Base-by-base conservation (phyloP, 108 stramenopile species). In the Fistulifera solaris region DNA sequence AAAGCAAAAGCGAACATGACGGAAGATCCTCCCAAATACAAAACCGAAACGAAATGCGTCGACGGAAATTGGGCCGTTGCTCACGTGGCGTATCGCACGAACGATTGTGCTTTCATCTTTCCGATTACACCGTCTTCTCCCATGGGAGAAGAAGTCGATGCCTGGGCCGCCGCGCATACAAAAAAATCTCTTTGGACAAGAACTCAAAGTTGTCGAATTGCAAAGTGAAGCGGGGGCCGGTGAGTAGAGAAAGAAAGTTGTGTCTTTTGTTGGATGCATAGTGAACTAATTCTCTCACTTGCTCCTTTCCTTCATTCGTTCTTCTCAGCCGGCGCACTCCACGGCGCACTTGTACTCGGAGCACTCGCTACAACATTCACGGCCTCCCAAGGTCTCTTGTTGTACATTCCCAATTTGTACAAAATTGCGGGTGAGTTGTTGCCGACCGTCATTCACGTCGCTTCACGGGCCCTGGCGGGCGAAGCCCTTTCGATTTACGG, bases 91-190 rank as follows among this genome's bases (percentile, higher is more conserved):
- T 80, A 80, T 44, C 67, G 78, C 58, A 76, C 65, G 46, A 80
- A 80, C 44, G 78, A 80, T 47, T 66, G 68, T 38, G 78, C 75
- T 0, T 80, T 70, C 67, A 80, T 80, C 25, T 80, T 80, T 58
- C 78, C 78, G 17, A 80, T 80, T 45, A 80, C 78, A 14, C 78
- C 78, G 12, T 54, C 59, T 0, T 56, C 52, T 39, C 63, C 78
- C 19, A 80, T 80, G 74, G 78, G 78, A 28, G 78, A 80, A 54
- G 72, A 70, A 38, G 78, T 76, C 2, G 78, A 80, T 51, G 74
- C 68, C 27, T 80, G 78, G 78, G 57, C 78, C 11, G 60, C 66
- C 14, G 57, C 67, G 14, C 41, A 64, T 23, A 76, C 70, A 35
- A 55, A 71, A 72, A 48, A 79, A 79, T 58, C 46, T 79, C 3